These are phyloP conservation scores for Tephrocybe sp. DNA, from an alignment of 768 basidiomycete genomes.

Conservation along the genomic window DNA sequence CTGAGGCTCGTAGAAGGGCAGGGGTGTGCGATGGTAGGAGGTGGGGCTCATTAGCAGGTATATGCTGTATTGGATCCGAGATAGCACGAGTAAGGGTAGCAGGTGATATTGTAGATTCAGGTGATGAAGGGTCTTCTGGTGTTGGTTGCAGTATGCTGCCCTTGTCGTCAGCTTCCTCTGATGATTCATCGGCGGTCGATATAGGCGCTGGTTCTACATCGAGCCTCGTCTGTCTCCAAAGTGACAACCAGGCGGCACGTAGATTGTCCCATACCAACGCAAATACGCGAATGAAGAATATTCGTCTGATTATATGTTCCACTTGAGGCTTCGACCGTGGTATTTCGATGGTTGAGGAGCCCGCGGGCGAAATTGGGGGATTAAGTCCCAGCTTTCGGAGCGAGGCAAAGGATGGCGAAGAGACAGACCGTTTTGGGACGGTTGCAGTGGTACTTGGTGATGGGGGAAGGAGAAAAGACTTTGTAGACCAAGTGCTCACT, in stretches of 20 bases:
- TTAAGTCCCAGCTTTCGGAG: constrained; percentile 22
- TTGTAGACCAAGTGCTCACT: constrained; percentile 58
- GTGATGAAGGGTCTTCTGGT: constrained; percentile 2
- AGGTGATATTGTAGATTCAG: constrained; percentile 4
- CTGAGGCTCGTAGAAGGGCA: constrained; percentile 12
- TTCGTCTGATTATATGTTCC: constrained; percentile 50
- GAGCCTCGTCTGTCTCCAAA: constrained; percentile 20
- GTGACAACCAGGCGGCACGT: constrained; percentile 59
- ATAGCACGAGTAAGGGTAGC: not conserved
- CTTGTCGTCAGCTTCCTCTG: constrained; percentile 5
- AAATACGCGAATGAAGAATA: constrained; percentile 73
- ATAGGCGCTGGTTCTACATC: constrained; percentile 7
- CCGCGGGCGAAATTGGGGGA: constrained; percentile 23
- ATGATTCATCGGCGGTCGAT: not conserved
- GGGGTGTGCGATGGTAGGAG: constrained; percentile 18
- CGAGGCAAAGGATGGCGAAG: constrained; percentile 55
- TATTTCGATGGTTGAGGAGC: constrained; percentile 23
- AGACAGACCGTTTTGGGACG: constrained; percentile 58
- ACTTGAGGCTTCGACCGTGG: constrained; percentile 38
- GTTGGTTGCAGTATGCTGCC: not conserved
- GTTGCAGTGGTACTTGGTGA: constrained; percentile 23
- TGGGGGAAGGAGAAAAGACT: constrained; percentile 47
- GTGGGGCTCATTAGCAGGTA: constrained; percentile 9
- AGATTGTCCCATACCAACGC: constrained; percentile 70
- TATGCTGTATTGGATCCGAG: constrained; percentile 10